Conservation (phyloP, 2,329 filamentous ascomycete genomes). For the Lojkania enalia region DNA sequence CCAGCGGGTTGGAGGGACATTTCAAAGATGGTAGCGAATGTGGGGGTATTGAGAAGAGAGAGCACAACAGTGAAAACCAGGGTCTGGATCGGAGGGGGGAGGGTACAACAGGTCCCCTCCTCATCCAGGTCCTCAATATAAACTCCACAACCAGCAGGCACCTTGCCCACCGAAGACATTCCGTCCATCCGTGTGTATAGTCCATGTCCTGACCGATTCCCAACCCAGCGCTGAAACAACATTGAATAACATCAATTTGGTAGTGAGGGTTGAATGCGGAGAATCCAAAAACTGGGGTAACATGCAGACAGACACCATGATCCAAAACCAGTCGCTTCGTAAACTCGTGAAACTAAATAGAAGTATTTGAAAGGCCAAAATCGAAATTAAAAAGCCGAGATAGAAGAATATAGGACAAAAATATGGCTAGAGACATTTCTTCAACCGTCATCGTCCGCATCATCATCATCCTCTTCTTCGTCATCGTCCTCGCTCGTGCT, state of each 20-base stretch:
- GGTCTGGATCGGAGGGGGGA: too few relatives aligned
- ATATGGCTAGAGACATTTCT: constrained; percentile 1
- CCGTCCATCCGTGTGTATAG: constrained; percentile 27
- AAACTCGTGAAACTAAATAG: constrained; percentile 39
- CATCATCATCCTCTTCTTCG: constrained; percentile 54
- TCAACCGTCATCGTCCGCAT: constrained; percentile 54
- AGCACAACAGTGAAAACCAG: too few relatives aligned
- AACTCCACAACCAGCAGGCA: constrained; percentile 10
- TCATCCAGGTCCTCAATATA: too few relatives aligned
- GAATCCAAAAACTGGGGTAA: constrained; percentile 29
- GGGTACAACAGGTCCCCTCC: too few relatives aligned
- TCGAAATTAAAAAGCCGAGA: constrained; percentile 14
- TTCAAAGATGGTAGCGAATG: constrained; percentile 30
- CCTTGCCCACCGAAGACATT: constrained; percentile 24
- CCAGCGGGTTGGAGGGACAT: constrained; percentile 19
- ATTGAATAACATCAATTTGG: constrained; percentile 32
- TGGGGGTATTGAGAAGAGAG: constrained; percentile 23
- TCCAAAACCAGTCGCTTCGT: constrained; percentile 45
- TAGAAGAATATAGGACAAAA: constrained; percentile 8
- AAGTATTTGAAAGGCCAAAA: constrained; percentile 23
- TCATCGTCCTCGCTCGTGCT: constrained; percentile 59
- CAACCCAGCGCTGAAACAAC: constrained; percentile 25
- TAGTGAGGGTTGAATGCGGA: constrained; percentile 27
- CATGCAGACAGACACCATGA: constrained; percentile 32
- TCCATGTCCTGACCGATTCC: constrained; percentile 23